Base-by-base conservation (phyloP, 2,329 filamentous ascomycete species). In the Boeremia lycopersici region DNA sequence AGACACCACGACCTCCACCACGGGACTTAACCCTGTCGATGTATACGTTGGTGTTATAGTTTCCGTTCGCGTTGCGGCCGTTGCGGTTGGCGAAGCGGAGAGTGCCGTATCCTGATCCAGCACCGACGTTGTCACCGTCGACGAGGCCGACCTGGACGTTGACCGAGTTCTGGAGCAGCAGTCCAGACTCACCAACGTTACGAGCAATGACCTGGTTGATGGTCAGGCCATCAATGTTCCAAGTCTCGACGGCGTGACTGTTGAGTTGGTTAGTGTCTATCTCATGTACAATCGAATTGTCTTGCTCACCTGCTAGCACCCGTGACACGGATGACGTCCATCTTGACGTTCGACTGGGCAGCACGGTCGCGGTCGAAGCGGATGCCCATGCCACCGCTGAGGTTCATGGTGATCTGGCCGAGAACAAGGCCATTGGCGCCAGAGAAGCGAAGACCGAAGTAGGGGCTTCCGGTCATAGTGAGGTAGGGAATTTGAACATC, bases 21-120 rank as follows among this genome's bases (percentile, higher is more conserved):
- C 82, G 79, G 0, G 83, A 84, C 26, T 81, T 75, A 6, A 86
- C 82, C 51, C 74, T 77, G 68, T 84, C 79, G 52, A 86, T 57
- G 43, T 71, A 80, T 42, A 85, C 75, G 61, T 85, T 85, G 19
- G 81, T 81, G 43, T 65, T 69, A 71, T 84, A 85, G 56, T 68
- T 72, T 6, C 82, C 82, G 59, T 80, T 75, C 26, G 75, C n/a
- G 4, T 74, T 73, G 57, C 78, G 75, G 1, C 82, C 83, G 61
- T 84, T 84, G 49, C 80, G 76, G 70, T 86, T 85, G 38, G 83
- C 83, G 60, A 85, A 80, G 2, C 83, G 81, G 13, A 86, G 72
- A 0, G 83, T 85, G 0, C 78, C 83, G 57, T 86, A 86, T 0
- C 83, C 83, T 1, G 19, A 83, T 0, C 80, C 81, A 0, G 75